Base-by-base conservation (phyloP, 1,284 basidiomycete species). In the Psilocybe mexicana region DNA sequence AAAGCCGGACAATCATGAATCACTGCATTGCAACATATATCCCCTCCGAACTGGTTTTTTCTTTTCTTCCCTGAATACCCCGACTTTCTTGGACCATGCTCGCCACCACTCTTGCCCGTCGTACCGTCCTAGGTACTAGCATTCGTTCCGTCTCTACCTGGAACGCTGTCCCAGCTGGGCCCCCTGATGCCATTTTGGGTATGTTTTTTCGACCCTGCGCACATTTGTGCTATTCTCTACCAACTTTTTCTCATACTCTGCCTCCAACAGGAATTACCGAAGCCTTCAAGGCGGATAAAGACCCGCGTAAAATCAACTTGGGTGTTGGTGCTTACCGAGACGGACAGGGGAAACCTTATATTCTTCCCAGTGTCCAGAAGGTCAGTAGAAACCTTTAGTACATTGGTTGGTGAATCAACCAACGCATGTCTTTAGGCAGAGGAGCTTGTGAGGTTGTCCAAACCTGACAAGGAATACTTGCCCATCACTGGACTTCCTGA, bases 271-370 rank as follows among this genome's bases (percentile, higher is more conserved):
- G 93, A 65, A 87, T 97, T 59, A 90, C 91, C 43, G 95, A 97
- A 76, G 94, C 95, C 26, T 97, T 95, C 85, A 98, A 96, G 81
- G 90, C 92, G 56, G 94, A 97, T 84, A 87, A 87, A 67, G 86
- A 92, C 71, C 79, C 92, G 23, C 87, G 88, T 68, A 99, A 99
- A 78, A 98, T 98, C 74, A 99, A 99, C 80, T 83, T 99, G 57
- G 96, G 96, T 72, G 94, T 96, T 63, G 94, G 94, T 72, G 92
- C 91, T 23, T 93, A 99, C 85, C 87, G 97, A 63, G 96, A 99
- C 69, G 94, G 86, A 65, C 81, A 92, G 61, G 96, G 96, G 62
- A 98, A 98, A 80, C 96, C 96, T 3, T 99, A 96, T 74, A 88
- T 99, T 54, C 83, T 99, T 55, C 87, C 84, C 54, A 90, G 90